These are phyloP conservation scores for Penicillium salamii DNA, from an alignment of 495 filamentous ascomycete genomes.

Conservation along the genomic window DNA sequence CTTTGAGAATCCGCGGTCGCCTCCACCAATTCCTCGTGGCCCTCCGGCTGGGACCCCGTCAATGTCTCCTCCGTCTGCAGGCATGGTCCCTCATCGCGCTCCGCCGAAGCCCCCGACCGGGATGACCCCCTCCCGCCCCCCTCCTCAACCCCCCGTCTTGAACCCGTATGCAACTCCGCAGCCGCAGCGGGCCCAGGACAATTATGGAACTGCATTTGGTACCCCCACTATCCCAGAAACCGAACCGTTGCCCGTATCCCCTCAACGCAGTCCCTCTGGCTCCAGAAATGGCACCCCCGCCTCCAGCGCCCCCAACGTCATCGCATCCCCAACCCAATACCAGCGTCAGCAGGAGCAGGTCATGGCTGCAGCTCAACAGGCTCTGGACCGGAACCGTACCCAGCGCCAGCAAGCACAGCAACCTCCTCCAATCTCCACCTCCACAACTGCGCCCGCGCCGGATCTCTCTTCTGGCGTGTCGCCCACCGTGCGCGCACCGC, in stretches of 20 bases:
- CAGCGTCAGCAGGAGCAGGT: conserved; percentile 84
- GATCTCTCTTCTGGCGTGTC: conserved; percentile 42
- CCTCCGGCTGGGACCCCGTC: conserved; percentile 20
- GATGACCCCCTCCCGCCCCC: conserved; percentile 41
- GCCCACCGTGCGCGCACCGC: conserved; percentile 55
- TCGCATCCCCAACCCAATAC: conserved; percentile 54
- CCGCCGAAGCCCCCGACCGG: conserved; percentile 43
- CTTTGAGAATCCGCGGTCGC: conserved; percentile 94
- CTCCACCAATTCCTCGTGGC: conserved; percentile 80
- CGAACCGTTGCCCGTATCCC: conserved; percentile 55
- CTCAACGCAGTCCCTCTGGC: conserved; percentile 41
- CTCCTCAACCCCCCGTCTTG: conserved; percentile 50
- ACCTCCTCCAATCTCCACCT: conserved; percentile 13
- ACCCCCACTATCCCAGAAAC: conserved; percentile 43
- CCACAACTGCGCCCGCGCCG: conserved; percentile 18
- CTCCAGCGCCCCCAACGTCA: conserved; percentile 26
- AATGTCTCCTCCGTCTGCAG: conserved; percentile 33
- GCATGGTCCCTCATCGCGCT: conserved; percentile 42
- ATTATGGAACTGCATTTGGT: conserved; percentile 21
- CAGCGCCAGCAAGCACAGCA: conserved; percentile 53
- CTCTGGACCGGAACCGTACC: conserved; percentile 65
- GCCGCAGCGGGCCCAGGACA: conserved; percentile 22
- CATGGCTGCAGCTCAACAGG: conserved; percentile 70
- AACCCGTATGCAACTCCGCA: conserved; percentile 19
- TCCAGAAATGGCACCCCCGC: conserved; percentile 39